A percentile compares a stretch with the other conserved stretches of the same genome.
phyloP scores from a whole-genome alignment of 2,329 filamentous ascomycete species.

The Plenodomus tracheiphilus region DNA sequence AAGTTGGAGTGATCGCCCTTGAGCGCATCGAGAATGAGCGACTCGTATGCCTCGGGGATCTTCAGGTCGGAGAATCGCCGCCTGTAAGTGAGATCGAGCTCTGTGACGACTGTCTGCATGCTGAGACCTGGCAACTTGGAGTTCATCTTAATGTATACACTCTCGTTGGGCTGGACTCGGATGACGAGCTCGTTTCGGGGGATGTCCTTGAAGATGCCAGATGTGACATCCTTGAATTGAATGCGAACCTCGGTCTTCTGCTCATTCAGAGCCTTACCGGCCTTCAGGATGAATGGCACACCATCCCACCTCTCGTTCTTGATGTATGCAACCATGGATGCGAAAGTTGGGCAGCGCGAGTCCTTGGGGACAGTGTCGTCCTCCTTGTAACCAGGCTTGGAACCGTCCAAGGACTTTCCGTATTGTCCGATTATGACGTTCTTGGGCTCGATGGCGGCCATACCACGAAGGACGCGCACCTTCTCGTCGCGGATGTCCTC shows the following conservation, averaged over 20 bases:
- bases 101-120: conserved; percentile 99
- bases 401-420: conserved; percentile 91
- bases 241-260: conserved; percentile 99
- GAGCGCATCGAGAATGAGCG: conserved; percentile 91
- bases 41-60: conserved; percentile 99
- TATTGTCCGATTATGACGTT: conserved; percentile 99
- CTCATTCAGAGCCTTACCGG: conserved; percentile 97
- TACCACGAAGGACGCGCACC: conserved; percentile 90
- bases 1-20: conserved; percentile 99
- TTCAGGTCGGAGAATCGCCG: conserved; percentile 98
- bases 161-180: conserved; percentile 98
- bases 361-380: conserved; percentile 98
- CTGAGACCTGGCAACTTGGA: conserved; percentile 96
- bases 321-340: conserved; percentile 94
- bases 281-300: conserved; percentile 99
- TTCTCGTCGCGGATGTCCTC: conserved; percentile 99
- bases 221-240: conserved; percentile 99
- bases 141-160: conserved; percentile 99
- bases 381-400: conserved; percentile 97
- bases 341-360: conserved; percentile 97
- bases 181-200: conserved; percentile 99
- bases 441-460: conserved; percentile 95
- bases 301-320: conserved; percentile 99
- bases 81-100: conserved; percentile 97
- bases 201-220: conserved; percentile 99